Percentiles rank a stretch among this genome's conserved stretches.
These are phyloP conservation scores for Euphorbia lathyris DNA, from an alignment of 345 rosid genomes.

Conservation along the genomic window DNA sequence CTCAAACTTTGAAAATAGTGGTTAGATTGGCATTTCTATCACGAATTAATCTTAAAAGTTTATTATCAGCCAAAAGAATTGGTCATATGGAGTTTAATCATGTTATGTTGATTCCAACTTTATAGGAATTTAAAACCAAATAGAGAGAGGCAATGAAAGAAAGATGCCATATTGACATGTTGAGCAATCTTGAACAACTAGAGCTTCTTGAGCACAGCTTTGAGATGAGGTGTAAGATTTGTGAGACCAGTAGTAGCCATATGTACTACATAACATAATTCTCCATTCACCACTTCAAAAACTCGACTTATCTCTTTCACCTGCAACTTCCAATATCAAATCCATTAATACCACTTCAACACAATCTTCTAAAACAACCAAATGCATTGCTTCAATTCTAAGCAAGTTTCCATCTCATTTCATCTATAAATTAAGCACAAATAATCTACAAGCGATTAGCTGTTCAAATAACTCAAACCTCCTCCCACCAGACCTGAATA, in stretches of 20 bases:
- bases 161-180: not conserved
- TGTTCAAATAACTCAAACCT: not conserved
- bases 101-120: too few relatives aligned
- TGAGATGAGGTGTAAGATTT: conserved; percentile 44
- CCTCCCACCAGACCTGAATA: not conserved
- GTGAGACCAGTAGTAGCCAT: conserved; percentile 46
- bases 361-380: not conserved
- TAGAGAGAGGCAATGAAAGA: not conserved
- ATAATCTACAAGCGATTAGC: not conserved
- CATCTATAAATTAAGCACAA: not conserved
- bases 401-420: too few relatives aligned
- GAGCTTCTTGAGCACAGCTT: conserved; percentile 45
- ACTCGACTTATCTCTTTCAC: conserved; percentile 51
- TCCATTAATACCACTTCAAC: not conserved
- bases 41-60: too few relatives aligned
- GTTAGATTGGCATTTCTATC: too few relatives aligned
- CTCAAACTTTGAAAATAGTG: too few relatives aligned
- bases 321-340: conserved; percentile 17
- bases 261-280: conserved; percentile 44
- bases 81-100: not conserved
- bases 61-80: too few relatives aligned
- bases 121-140: not conserved
- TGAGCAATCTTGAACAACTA: not conserved
- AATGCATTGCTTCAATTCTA: too few relatives aligned
- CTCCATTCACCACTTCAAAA: conserved; percentile 47